Evolutionary conservation across 2,329 filamentous ascomycete genomes (phyloP).

Genomic region (Sphaerulina vaccinii): DNA sequence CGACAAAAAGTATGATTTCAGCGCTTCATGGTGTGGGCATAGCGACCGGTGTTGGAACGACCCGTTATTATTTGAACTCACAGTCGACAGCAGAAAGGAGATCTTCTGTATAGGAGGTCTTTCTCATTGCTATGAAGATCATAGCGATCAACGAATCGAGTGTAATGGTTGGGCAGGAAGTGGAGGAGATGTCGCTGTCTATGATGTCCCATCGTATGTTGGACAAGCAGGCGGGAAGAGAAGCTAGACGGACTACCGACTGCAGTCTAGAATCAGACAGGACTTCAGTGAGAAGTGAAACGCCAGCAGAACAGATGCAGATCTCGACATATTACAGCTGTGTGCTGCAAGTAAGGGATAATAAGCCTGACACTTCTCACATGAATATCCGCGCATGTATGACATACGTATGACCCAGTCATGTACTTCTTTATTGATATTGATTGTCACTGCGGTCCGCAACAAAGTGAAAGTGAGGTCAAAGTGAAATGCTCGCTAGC

Average conservation of each 20-base stretch:
- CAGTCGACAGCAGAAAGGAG: background rate
- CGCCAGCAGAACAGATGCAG: background rate
- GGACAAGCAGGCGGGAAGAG: no score
- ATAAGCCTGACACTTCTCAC: background rate
- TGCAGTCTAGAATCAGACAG: no score
- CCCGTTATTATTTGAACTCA: background rate
- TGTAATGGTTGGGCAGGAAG: no score
- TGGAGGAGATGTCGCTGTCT: no score
- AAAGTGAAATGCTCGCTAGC: no score
- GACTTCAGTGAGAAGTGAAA: no score
- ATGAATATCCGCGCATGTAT: background rate
- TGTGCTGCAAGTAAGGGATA: background rate
- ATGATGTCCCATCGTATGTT: no score
- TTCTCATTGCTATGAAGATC: background rate
- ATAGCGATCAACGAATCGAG: no score
- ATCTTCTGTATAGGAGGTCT: background rate
- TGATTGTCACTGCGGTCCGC: background rate
- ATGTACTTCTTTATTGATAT: background rate
- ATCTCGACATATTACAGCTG: background rate
- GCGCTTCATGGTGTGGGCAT: slow-evolving; percentile 13
- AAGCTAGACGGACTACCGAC: no score
- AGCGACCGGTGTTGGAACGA: slow-evolving; percentile 16
- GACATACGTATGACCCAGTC: background rate
- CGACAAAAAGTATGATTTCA: slow-evolving; percentile 7
- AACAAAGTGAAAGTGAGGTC: background rate